Evolutionary conservation across 768 basidiomycete species (phyloP).

Genomic region (Pisolithus albus): DNA sequence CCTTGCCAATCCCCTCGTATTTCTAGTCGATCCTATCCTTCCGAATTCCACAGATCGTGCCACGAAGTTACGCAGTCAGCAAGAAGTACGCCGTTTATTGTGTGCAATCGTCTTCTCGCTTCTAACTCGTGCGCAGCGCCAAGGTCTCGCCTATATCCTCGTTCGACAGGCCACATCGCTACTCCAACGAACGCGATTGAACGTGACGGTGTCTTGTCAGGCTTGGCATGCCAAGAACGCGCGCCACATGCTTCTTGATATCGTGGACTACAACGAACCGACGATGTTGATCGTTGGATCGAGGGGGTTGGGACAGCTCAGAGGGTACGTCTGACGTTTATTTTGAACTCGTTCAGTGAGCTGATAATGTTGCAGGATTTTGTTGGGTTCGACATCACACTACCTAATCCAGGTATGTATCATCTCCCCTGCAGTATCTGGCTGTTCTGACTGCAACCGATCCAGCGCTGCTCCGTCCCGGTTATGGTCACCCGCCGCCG

Average conservation of each 20-base stretch:
- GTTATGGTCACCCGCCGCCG: constrained; percentile 95
- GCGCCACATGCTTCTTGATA: constrained; percentile 84
- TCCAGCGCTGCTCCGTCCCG: constrained; percentile 84
- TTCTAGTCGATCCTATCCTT: constrained; percentile 56
- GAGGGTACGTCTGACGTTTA: constrained; percentile 53
- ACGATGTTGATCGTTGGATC: constrained; percentile 93
- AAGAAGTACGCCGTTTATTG: constrained; percentile 56
- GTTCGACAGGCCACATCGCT: constrained; percentile 84
- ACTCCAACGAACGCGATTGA: constrained; percentile 82
- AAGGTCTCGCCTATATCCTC: constrained; percentile 82
- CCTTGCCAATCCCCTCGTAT: neutral
- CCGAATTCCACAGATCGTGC: constrained; percentile 66
- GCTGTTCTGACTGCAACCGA: neutral
- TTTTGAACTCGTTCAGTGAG: neutral
- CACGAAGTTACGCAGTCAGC: constrained; percentile 78
- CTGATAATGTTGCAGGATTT: constrained; percentile 47
- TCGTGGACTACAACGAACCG: constrained; percentile 83
- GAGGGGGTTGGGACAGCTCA: constrained; percentile 80
- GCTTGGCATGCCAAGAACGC: constrained; percentile 97
- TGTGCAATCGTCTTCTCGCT: constrained; percentile 2
- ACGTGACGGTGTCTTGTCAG: constrained; percentile 85
- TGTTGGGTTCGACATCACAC: constrained; percentile 92
- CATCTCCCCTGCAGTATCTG: neutral
- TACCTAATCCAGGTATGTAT: constrained; percentile 73
- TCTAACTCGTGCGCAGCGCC: constrained; percentile 47